Evolutionary conservation across 2,329 filamentous ascomycete genomes (phyloP), one percentile per base, ranked within the genome.

Genomic region (Colletotrichum kahawae): DNA sequence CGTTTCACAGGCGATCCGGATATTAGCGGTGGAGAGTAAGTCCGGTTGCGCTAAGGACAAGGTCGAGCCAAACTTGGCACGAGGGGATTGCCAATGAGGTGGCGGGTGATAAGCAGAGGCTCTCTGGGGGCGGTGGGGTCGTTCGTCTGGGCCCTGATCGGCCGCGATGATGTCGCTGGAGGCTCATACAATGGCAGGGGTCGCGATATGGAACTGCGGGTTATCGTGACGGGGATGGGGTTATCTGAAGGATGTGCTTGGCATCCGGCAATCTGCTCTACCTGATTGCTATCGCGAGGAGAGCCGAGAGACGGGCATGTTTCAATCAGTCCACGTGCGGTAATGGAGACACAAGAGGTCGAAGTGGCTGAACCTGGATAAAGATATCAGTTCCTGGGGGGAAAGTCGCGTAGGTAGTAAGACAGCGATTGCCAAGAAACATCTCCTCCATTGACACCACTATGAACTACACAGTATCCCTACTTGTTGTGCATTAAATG

Each of bases 151-250:
- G 59, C 12, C n/a, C 24, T 63, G 56, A 59, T 48, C 67, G 24
- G 31, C 59, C 34, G 12, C 31, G 33, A 27, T 64, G 66, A 59
- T 64, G 71, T 74, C 24, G 14, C 43, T 34, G 67, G 43, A 13
- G 43, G 43, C 24, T 34, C 8, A n/a, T 67, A 36, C 33, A 29
- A 21, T 18, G 57, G 4, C 64, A 67, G 18, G 60, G 60, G 21
- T 43, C 18, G 13, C n/a, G 34, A 63, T 27, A 24, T 63, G 33
- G 21, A 86, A 88, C 63, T 83, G 87, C 2, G 87, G 84, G 43
- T 16, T 51, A 51, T 51, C 43, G 43, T 51, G 43, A 51, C 3
- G n/a, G 5, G n/a, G 5, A 51, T 21, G 43, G 10, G 43, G 5
- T 51, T 51, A 51, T 51, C 43, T 51, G 43, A 21, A 21, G 43